Base-by-base conservation (phyloP, 352 stramenopile genomes). In the Globisporangium nodosum region DNA sequence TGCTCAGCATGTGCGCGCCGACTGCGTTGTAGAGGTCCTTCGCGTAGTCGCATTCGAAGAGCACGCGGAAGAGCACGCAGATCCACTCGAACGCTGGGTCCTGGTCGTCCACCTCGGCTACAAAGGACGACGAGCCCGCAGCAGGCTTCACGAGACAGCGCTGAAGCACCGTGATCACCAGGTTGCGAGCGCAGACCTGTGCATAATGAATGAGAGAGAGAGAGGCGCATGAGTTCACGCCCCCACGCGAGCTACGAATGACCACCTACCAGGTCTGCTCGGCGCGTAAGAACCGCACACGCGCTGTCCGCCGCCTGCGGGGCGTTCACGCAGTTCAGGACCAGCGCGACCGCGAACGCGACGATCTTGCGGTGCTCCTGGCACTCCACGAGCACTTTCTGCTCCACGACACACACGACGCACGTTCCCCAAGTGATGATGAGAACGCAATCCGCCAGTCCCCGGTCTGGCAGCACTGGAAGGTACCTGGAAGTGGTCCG, bases 301-400 rank as follows among this genome's bases (percentile, higher is more conserved):
- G 30, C 49, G 33, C 62, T 52, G n/a, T 74, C 55, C 0, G 51
- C 56, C 1, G 63, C 61, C 27, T 66, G 62, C 42, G 47, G 68
- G 24, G 69, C 61, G 48, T 86, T 88, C 45, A 92, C 48, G 61
- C 80, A 92, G 60, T 92, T 92, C 11, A 91, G 54, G 16, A 87
- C 48, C 13, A 91, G 54, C 9, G 84, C 84, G 8, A 73, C 70
- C 0, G 74, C 61, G 68, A 87, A 94, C 7, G 79, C 81, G 27
- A 90, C 63, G 51, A 94, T 56, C 58, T 94, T 94, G 33, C 84
- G 84, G 49, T 92, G 66, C 58, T 80, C 61, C 21, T 94, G 84
- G 39, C 78, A 92, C 53, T 94, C 84, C 11, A 92, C 74, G 27
- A 94, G 62, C 5, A 92, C 60, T 92, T 90, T 92, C 83, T 93